Base-by-base conservation (phyloP, 2,329 filamentous ascomycete species). In the Lasiodiplodia citricola region DNA sequence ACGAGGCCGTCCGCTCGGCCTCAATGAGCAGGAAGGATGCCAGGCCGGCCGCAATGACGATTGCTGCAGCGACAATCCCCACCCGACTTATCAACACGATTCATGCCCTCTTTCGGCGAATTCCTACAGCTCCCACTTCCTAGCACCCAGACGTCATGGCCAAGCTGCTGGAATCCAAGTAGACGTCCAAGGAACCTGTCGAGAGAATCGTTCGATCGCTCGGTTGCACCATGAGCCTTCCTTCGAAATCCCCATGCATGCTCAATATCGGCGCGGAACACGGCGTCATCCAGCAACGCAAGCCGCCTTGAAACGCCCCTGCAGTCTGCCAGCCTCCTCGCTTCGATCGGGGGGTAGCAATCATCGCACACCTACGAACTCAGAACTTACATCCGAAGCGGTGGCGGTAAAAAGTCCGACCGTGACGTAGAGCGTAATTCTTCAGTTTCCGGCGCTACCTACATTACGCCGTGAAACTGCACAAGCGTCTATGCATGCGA, bases 21-120 rank as follows among this genome's bases (percentile, higher is more conserved):
- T 37, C 16, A 23, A 21, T n/a, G 60, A 38, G n/a, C 11, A 31
- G n/a, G 10, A n/a, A 10, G 6, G 28, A 52, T 37, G 8, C 44
- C 31, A 58, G 55, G n/a, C 35, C 25, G 28, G 44, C 60, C 11
- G 37, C 18, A 14, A 64, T 64, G 60, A 64, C 60, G 60, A 64
- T 14, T n/a, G 4, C 31, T 16, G n/a, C 60, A 4, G 13, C 35
- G 13, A 35, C 4, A 18, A 38, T 52, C 28, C 41, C 31, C 31
- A 57, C 47, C 60, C 60, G n/a, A 51, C 47, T 41, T n/a, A 13
- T 31, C 60, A 25, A 35, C n/a, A 31, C 31, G 60, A 64, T 38
- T 64, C 60, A 64, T 38, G 28, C 14, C 14, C 60, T 37, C 44
- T 35, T 35, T 64, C 28, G 60, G 44, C 31, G 41, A 51, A 35